These are phyloP conservation scores for Russula ochroleuca DNA, from an alignment of 768 basidiomycete genomes.

Conservation along the genomic window DNA sequence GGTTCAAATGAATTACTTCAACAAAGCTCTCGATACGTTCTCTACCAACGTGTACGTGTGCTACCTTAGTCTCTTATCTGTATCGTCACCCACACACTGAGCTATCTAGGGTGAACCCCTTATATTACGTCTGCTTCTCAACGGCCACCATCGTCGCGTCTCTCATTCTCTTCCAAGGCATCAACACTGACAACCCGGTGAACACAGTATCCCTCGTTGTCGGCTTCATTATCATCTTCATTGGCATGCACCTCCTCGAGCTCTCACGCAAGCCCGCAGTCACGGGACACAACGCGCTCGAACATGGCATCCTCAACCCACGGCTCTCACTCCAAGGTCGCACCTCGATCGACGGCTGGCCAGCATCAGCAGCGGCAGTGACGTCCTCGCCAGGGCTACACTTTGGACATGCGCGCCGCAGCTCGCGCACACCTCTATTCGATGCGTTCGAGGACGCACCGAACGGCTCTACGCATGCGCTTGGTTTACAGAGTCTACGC, in stretches of 20 bases:
- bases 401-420: conserved; percentile 44
- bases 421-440: conserved; percentile 66
- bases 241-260: conserved; percentile 94
- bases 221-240: conserved; percentile 90
- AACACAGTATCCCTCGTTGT: conserved; percentile 84
- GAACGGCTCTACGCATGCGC: conserved; percentile 35
- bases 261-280: conserved; percentile 59
- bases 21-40: conserved; percentile 95
- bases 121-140: conserved; percentile 97
- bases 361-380: conserved; percentile 34
- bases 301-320: conserved; percentile 68
- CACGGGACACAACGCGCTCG: conserved; percentile 51
- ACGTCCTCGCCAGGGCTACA: conserved; percentile 31
- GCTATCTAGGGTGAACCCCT: conserved; percentile 78
- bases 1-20: conserved; percentile 95
- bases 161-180: conserved; percentile 94
- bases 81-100: neutral
- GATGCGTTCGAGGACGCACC: conserved; percentile 66
- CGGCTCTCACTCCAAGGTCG: conserved; percentile 78
- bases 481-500: conserved; percentile 57
- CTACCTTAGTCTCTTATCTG: neutral
- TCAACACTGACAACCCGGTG: conserved; percentile 80
- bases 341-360: conserved; percentile 76
- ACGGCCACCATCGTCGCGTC: conserved; percentile 91
- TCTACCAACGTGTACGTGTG: conserved; percentile 90